phyloP scores from a whole-genome alignment of 257 asterid genomes.

The Leptodermis oblonga region DNA sequence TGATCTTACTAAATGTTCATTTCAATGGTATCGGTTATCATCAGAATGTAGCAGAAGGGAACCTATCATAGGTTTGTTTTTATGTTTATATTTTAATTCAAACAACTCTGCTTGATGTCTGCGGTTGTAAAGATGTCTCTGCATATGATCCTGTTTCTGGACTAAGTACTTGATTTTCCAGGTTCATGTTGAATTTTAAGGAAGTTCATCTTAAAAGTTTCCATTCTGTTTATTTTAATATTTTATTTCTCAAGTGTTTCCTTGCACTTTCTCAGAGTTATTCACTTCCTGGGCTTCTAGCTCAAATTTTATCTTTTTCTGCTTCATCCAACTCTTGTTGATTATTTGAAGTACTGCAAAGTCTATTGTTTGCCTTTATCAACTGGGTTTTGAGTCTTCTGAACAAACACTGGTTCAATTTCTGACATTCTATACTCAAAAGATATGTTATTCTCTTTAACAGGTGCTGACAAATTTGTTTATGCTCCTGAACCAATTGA shows the following conservation, averaged over 20 bases:
- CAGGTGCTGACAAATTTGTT: conserved; percentile 78
- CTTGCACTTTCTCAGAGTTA: neutral
- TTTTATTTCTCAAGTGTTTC: neutral
- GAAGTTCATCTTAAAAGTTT: neutral
- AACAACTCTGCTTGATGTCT: neutral
- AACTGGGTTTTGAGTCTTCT: neutral
- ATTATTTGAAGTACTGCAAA: neutral
- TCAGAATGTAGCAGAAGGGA: conserved; percentile 94
- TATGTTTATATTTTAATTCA: too few relatives aligned
- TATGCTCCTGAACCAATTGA: conserved; percentile 97
- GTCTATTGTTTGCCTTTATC: neutral
- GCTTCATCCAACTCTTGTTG: neutral
- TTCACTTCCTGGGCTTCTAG: neutral
- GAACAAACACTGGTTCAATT: neutral
- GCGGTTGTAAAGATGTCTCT: neutral
- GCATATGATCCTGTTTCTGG: neutral
- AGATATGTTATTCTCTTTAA: conserved; percentile 7
- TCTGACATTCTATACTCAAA: neutral
- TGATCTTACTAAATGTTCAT: conserved; percentile 70
- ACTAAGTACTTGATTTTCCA: neutral
- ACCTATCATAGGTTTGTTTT: conserved; percentile 62
- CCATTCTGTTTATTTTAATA: neutral
- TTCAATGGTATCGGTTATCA: conserved; percentile 91
- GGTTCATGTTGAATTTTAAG: neutral
- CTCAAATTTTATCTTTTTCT: neutral